Evolutionary conservation across 805 yeast genomes (phyloP).

Genomic region (Nematodospora valgi): DNA sequence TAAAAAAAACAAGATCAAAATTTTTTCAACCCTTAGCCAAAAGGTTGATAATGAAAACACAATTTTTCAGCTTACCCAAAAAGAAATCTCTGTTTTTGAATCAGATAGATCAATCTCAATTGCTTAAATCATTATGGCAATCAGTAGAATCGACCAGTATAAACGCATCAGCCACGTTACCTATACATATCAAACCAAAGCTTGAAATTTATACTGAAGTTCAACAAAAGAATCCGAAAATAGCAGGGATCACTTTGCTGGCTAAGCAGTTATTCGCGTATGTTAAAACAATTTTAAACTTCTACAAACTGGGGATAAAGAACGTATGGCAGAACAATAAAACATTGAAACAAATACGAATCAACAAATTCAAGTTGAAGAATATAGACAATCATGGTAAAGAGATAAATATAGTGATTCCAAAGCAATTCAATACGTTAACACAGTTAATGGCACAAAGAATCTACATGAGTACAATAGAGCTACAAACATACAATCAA

Average conservation of each 20-base stretch:
- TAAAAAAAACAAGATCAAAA: slow-evolving; percentile 1
- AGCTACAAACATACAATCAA: slow-evolving; percentile 1
- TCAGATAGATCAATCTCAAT: slow-evolving; percentile 13
- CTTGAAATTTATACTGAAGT: slow-evolving; percentile 24
- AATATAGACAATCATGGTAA: slow-evolving; percentile 21
- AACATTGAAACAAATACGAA: slow-evolving; percentile 14
- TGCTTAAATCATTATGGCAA: slow-evolving; percentile 16
- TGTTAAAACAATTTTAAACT: slow-evolving; percentile 44
- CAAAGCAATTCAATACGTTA: slow-evolving; percentile 33
- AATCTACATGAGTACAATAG: slow-evolving; percentile 32
- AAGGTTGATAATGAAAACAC: no score
- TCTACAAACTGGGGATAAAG: slow-evolving; percentile 57
- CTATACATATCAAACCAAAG: slow-evolving; percentile 25
- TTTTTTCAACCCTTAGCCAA: background rate
- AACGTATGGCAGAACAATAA: slow-evolving; percentile 49
- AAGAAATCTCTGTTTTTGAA: slow-evolving; percentile 1
- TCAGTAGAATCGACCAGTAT: slow-evolving; percentile 10
- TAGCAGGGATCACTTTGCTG: slow-evolving; percentile 8
- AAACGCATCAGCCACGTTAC: slow-evolving; percentile 30
- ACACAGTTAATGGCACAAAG: slow-evolving; percentile 32
- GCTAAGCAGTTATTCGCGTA: slow-evolving; percentile 40
- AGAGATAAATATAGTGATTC: slow-evolving; percentile 24
- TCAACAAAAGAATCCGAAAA: slow-evolving; percentile 13
- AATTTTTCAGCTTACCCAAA: background rate
- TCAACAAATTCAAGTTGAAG: slow-evolving; percentile 18